Evolutionary conservation across 2,329 filamentous ascomycete species (phyloP).

Genomic region (Colletotrichum incanum): DNA sequence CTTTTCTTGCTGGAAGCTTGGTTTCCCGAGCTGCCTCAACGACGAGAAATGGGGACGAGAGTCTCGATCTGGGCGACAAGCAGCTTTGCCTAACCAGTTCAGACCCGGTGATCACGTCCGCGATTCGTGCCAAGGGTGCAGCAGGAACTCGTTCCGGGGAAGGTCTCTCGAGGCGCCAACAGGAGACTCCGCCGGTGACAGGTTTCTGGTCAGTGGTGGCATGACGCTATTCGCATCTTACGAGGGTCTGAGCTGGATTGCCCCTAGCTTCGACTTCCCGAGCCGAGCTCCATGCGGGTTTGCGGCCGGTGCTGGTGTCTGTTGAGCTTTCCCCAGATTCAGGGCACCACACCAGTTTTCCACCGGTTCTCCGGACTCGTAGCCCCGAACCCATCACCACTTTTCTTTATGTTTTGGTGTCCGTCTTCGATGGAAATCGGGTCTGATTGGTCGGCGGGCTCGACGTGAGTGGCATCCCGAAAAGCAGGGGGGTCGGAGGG

Average conservation of each 20-base stretch:
- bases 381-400: slow-evolving; percentile 20
- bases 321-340: slow-evolving; percentile 29
- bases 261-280: not conserved
- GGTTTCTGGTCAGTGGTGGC: not conserved
- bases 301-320: not conserved
- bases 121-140: slow-evolving; percentile 20
- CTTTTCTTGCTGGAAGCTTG: not conserved
- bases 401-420: not conserved
- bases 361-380: slow-evolving; percentile 24
- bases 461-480: slow-evolving; percentile 11
- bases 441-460: slow-evolving; percentile 8
- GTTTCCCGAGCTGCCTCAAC: not conserved
- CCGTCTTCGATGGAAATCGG: not conserved
- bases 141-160: not conserved
- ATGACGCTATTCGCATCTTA: slow-evolving; percentile 25
- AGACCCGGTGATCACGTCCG: not conserved
- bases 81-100: not conserved
- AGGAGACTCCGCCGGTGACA: slow-evolving; percentile 36
- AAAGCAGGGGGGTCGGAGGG: slow-evolving; percentile 18
- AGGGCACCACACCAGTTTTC: slow-evolving; percentile 11
- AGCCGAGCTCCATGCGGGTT: slow-evolving; percentile 11
- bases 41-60: not conserved
- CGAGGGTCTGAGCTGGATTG: slow-evolving; percentile 25
- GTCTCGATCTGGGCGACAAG: not conserved
- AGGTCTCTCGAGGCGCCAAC: slow-evolving; percentile 29